phyloP scores from a whole-genome alignment of 2,329 filamentous ascomycete species.

The Claviceps humidiphila region DNA sequence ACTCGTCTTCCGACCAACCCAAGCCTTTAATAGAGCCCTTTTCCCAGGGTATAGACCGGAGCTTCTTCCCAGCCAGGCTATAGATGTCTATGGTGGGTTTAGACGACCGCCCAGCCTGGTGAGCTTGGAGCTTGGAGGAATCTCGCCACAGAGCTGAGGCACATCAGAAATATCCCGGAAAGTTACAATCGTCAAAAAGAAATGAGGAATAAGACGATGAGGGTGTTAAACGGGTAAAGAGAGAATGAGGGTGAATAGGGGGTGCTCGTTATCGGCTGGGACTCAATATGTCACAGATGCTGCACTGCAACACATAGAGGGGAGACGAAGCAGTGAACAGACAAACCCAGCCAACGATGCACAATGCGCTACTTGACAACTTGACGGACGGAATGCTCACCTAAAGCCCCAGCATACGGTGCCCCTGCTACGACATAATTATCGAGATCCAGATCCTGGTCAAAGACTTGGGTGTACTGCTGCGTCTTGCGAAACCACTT shows the following conservation, averaged over 20 bases:
- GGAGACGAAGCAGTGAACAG: background rate
- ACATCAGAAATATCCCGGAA: background rate
- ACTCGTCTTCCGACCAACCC: slow-evolving; percentile 94
- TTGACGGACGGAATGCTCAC: slow-evolving; percentile 35
- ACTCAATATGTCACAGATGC: no score
- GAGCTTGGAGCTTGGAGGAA: slow-evolving; percentile 69
- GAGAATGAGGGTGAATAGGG: no score
- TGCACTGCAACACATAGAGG: no score
- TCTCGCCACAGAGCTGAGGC: slow-evolving; percentile 73
- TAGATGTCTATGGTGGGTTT: slow-evolving; percentile 90
- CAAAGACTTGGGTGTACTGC: slow-evolving; percentile 86
- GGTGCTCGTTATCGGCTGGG: no score
- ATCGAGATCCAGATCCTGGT: slow-evolving; percentile 85
- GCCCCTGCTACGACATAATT: slow-evolving; percentile 87
- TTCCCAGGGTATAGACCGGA: slow-evolving; percentile 82
- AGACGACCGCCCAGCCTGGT: slow-evolving; percentile 54
- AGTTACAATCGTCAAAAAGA: background rate
- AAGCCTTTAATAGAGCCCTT: slow-evolving; percentile 76
- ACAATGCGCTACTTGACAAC: background rate
- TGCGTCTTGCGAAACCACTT: slow-evolving; percentile 91
- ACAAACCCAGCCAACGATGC: background rate
- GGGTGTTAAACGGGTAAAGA: background rate
- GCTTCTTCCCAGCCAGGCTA: slow-evolving; percentile 78
- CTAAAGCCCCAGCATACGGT: slow-evolving; percentile 84
- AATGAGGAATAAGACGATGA: background rate